Conservation (phyloP, 345 rosid genomes). For the Hibiscus tridactylites region DNA sequence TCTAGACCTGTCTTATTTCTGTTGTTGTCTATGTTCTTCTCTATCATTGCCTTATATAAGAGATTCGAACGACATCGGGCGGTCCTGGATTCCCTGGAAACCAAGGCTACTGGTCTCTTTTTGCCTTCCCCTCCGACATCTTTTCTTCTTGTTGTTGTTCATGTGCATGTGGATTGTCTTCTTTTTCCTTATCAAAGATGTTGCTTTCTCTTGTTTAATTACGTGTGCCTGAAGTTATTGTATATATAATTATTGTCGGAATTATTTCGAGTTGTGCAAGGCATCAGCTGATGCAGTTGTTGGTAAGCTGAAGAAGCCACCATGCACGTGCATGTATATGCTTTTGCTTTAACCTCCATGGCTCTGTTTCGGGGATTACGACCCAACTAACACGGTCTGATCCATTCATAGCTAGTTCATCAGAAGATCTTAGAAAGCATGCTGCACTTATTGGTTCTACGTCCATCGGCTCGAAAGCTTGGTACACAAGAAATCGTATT, state of each 20-base stretch:
- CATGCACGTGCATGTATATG: slow-evolving; percentile 3
- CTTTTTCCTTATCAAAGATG: slow-evolving; percentile 12
- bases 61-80: not conserved
- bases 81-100: too few species aligned
- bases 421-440: too few species aligned
- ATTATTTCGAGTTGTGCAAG: not conserved
- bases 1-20: not conserved
- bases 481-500: not conserved
- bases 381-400: too few species aligned
- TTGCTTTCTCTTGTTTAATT: slow-evolving; percentile 4
- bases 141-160: not conserved
- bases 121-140: too few species aligned
- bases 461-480: not conserved
- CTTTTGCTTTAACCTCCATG: not conserved
- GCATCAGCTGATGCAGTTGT: not conserved
- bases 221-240: not conserved
- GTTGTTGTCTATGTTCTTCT: not conserved
- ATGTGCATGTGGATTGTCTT: slow-evolving; percentile 12
- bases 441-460: not conserved
- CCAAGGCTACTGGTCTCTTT: too few species aligned
- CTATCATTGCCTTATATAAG: not conserved
- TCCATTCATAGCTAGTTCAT: too few species aligned
- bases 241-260: not conserved
- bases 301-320: not conserved
- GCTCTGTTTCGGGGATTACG: too few species aligned